These are phyloP conservation scores for Byssoonygena ceratinophila DNA, from an alignment of 2,329 filamentous ascomycete genomes.

Conservation along the genomic window DNA sequence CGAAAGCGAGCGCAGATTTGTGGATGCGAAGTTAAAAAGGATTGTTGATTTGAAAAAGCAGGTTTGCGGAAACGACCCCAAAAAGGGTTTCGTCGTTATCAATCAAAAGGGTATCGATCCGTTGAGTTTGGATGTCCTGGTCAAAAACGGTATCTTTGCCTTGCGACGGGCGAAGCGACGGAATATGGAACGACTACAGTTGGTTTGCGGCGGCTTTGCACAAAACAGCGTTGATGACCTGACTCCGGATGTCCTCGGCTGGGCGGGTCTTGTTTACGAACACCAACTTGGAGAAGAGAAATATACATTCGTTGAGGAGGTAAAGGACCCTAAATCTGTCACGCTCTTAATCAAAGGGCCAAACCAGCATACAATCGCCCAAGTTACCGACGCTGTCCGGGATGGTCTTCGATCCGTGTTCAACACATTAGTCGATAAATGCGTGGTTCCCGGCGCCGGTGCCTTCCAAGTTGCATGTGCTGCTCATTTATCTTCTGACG, in stretches of 20 bases:
- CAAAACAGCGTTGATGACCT: constrained; percentile 97
- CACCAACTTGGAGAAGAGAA: constrained; percentile 97
- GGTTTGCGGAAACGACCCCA: constrained; percentile 83
- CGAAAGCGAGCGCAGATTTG: constrained; percentile 89
- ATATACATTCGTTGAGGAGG: constrained; percentile 96
- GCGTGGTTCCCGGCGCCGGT: constrained; percentile 85
- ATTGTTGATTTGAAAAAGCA: constrained; percentile 98
- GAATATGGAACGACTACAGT: constrained; percentile 97
- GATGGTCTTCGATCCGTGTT: constrained; percentile 93
- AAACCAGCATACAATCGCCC: constrained; percentile 89
- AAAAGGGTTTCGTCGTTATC: constrained; percentile 94
- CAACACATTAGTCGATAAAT: constrained; percentile 98
- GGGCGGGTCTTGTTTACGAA: constrained; percentile 94
- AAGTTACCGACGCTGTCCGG: constrained; percentile 91
- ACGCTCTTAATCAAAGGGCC: constrained; percentile 97
- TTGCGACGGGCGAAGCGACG: constrained; percentile 89
- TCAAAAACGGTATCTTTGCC: constrained; percentile 96
- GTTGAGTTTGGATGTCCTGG: constrained; percentile 84
- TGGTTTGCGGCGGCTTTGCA: constrained; percentile 79
- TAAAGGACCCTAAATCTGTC: constrained; percentile 97
- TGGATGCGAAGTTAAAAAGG: constrained; percentile 92
- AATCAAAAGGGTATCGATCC: constrained; percentile 99
- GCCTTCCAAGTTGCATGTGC: constrained; percentile 94
- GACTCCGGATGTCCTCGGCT: constrained; percentile 76
- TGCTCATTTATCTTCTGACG: constrained; percentile 73